Percentiles rank a stretch among this genome's conserved stretches.
Evolutionary conservation across 495 filamentous ascomycete genomes (phyloP).

Genomic region (Aspergillus bertholletiae): DNA sequence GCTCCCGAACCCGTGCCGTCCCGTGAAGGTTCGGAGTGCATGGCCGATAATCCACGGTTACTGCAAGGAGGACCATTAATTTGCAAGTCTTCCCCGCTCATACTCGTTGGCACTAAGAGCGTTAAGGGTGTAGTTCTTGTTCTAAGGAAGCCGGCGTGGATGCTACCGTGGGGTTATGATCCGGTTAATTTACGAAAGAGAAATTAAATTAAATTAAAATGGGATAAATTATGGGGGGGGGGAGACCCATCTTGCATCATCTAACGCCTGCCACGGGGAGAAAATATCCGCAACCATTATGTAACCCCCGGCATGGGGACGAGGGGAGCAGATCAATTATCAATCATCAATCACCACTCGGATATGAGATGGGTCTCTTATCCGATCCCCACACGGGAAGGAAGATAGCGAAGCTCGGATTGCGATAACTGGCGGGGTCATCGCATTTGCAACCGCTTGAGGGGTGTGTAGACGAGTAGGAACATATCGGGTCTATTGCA

Average conservation of each 20-base stretch:
- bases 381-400: background rate
- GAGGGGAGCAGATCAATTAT: too few species aligned
- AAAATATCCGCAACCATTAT: background rate
- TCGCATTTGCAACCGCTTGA: background rate
- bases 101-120: background rate
- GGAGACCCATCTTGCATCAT: too few species aligned
- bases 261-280: background rate
- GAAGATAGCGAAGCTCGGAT: background rate
- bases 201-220: too few species aligned
- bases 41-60: conserved; percentile 35
- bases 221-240: background rate
- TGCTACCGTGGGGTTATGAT: background rate
- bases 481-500: background rate
- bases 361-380: conserved; percentile 6
- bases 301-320: background rate
- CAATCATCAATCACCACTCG: too few species aligned
- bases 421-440: background rate
- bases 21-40: conserved; percentile 47
- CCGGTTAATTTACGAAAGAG: background rate
- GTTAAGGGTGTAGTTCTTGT: background rate
- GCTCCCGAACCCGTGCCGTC: conserved; percentile 35
- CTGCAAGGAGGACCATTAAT: conserved; percentile 31
- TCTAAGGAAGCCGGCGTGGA: background rate
- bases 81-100: background rate
- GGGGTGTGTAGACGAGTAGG: too few species aligned